These are phyloP conservation scores for Cercophora newfieldiana DNA, from an alignment of 495 filamentous ascomycete species.

Conservation along the genomic window DNA sequence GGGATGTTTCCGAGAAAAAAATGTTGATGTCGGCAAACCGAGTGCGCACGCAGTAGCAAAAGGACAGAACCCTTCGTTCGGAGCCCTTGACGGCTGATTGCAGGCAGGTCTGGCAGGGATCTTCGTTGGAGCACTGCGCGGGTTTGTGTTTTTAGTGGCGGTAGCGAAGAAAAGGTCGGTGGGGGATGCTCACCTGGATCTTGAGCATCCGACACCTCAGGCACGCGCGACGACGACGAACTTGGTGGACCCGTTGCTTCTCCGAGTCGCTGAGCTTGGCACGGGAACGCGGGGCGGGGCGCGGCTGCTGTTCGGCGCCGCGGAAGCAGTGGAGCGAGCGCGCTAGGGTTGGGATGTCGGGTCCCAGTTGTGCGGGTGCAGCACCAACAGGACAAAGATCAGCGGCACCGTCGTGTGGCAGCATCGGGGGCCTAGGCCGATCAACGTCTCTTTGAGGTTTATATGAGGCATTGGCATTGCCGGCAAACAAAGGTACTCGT, in stretches of 20 bases:
- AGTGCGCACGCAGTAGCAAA: constrained; percentile 31
- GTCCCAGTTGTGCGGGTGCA: too few relatives aligned
- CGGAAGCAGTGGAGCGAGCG: constrained; percentile 27
- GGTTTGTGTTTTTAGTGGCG: neutral
- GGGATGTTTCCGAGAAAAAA: constrained; percentile 15
- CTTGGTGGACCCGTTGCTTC: constrained; percentile 64
- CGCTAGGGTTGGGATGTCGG: constrained; percentile 18
- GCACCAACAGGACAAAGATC: neutral
- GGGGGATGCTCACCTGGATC: constrained; percentile 37
- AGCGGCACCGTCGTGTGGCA: neutral
- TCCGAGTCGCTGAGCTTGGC: constrained; percentile 59
- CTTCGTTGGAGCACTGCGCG: constrained; percentile 29
- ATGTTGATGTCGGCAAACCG: constrained; percentile 34
- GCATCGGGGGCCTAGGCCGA: neutral
- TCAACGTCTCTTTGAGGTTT: neutral
- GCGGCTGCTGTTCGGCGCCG: neutral
- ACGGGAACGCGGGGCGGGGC: constrained; percentile 28
- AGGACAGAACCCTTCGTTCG: constrained; percentile 29
- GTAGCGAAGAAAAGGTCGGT: neutral
- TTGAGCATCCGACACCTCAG: constrained; percentile 73
- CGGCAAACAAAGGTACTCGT: neutral
- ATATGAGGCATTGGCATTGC: neutral
- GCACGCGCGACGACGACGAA: constrained; percentile 70
- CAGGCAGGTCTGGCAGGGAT: constrained; percentile 29
- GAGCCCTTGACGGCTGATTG: constrained; percentile 26